phyloP scores from a whole-genome alignment of 495 filamentous ascomycete species.

The Annulohypoxylon maeteangense region DNA sequence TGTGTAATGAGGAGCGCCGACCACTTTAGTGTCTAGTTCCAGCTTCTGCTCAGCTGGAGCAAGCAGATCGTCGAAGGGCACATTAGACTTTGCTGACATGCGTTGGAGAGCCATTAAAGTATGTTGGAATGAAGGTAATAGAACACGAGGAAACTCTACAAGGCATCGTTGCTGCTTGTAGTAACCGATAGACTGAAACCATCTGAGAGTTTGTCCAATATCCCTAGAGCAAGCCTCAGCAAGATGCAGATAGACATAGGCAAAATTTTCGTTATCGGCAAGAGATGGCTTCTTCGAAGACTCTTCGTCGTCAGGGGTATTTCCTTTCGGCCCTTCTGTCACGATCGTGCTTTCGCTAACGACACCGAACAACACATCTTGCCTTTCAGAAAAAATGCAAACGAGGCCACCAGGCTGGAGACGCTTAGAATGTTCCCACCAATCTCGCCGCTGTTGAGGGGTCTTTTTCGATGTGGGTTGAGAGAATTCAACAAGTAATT shows the following conservation, averaged over 20 bases:
- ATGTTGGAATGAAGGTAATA: slow-evolving; percentile 73
- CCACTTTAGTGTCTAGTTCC: slow-evolving; percentile 18
- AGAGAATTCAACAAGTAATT: slow-evolving; percentile 64
- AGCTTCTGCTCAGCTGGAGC: slow-evolving; percentile 51
- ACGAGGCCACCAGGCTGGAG: slow-evolving; percentile 68
- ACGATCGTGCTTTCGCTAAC: slow-evolving; percentile 56
- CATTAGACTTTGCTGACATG: slow-evolving; percentile 59
- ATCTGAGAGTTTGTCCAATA: slow-evolving; percentile 45
- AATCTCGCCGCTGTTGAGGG: slow-evolving; percentile 59
- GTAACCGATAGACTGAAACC: slow-evolving; percentile 38
- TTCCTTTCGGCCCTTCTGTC: slow-evolving; percentile 14
- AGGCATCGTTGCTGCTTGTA: slow-evolving; percentile 52
- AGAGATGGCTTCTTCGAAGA: slow-evolving; percentile 27
- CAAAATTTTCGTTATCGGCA: slow-evolving; percentile 40
- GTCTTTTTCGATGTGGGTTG: slow-evolving; percentile 58
- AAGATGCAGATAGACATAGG: slow-evolving; percentile 45
- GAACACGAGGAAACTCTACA: slow-evolving; percentile 76
- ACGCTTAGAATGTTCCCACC: slow-evolving; percentile 69
- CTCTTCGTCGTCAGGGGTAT: slow-evolving; percentile 4
- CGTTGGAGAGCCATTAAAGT: slow-evolving; percentile 72
- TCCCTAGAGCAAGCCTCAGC: slow-evolving; percentile 46
- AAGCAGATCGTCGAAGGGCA: slow-evolving; percentile 72
- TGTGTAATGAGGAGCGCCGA: slow-evolving; percentile 67
- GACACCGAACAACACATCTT: slow-evolving; percentile 63
- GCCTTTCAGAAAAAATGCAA: slow-evolving; percentile 63